phyloP scores from a whole-genome alignment of 2,329 filamentous ascomycete genomes.

The Akanthomyces dipterigenus region DNA sequence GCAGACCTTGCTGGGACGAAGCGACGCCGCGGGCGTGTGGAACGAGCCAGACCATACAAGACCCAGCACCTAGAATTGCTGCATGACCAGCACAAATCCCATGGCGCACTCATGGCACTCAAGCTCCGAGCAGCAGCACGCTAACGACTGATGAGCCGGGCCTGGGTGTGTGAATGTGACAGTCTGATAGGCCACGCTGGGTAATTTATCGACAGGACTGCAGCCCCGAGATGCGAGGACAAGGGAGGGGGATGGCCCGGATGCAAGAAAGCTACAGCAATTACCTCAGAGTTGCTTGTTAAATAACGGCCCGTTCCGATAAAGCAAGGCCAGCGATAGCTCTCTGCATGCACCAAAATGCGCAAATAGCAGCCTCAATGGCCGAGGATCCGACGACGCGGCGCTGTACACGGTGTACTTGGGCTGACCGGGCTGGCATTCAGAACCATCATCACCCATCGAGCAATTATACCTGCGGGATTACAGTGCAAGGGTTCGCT shows the following conservation, averaged over 20 bases:
- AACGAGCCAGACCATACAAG: not conserved
- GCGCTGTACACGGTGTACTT: not conserved
- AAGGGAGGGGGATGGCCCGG: not conserved
- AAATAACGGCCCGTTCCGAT: not conserved
- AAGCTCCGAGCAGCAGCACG: not conserved
- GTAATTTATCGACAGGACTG: not conserved
- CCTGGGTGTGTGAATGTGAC: not conserved
- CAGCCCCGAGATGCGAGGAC: not conserved
- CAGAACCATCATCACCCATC: no score
- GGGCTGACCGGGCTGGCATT: not conserved
- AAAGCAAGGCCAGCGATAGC: not conserved
- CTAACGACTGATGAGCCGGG: not conserved
- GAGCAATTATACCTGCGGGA: no score
- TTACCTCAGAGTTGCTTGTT: no score
- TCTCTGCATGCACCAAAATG: not conserved
- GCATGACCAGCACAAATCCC: not conserved
- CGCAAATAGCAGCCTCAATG: not conserved
- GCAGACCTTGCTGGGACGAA: not conserved
- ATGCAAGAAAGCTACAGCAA: not conserved
- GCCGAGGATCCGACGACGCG: not conserved
- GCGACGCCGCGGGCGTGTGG: not conserved
- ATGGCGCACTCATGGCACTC: not conserved
- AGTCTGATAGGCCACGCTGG: not conserved
- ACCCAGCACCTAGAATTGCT: not conserved
- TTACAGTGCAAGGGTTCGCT: not conserved